These are phyloP conservation scores for Diaporthe citri DNA, from an alignment of 2,329 filamentous ascomycete species.

Conservation along the genomic window DNA sequence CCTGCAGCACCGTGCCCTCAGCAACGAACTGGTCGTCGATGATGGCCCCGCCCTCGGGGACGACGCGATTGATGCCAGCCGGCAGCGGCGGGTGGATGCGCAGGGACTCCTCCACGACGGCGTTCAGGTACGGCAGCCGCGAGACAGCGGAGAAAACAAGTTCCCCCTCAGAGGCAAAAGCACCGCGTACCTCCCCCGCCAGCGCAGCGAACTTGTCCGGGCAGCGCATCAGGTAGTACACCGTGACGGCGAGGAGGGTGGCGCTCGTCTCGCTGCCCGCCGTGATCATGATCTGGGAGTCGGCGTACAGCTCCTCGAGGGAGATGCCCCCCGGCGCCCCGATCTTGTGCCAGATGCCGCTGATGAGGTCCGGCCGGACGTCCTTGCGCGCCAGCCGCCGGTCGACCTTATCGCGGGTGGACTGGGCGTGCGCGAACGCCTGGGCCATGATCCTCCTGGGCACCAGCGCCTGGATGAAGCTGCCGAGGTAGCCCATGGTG, in stretches of 20 bases:
- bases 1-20: constrained; percentile 52
- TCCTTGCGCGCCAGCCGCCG: constrained; percentile 37
- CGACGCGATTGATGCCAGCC: constrained; percentile 37
- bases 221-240: constrained; percentile 39
- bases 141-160: constrained; percentile 38
- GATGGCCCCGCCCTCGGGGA: constrained; percentile 42
- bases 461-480: constrained; percentile 37
- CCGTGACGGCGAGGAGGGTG: constrained; percentile 40
- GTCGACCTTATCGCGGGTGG: constrained; percentile 40
- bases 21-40: constrained; percentile 44
- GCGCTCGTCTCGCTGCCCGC: constrained; percentile 42
- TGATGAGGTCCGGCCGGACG: constrained; percentile 38
- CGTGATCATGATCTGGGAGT: constrained; percentile 40
- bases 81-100: constrained; percentile 42
- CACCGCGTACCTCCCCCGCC: constrained; percentile 34
- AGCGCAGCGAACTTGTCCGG: constrained; percentile 35
- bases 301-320: constrained; percentile 39
- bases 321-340: constrained; percentile 33
- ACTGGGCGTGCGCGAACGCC: constrained; percentile 37
- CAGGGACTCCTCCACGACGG: constrained; percentile 39
- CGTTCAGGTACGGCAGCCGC: constrained; percentile 37
- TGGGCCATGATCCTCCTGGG: constrained; percentile 34
- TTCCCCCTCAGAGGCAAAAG: neutral
- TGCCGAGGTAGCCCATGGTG: constrained; percentile 37
- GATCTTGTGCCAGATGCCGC: constrained; percentile 33